Conservation (phyloP, 148 eudicot genomes). For the Pouteria glomerata region DNA sequence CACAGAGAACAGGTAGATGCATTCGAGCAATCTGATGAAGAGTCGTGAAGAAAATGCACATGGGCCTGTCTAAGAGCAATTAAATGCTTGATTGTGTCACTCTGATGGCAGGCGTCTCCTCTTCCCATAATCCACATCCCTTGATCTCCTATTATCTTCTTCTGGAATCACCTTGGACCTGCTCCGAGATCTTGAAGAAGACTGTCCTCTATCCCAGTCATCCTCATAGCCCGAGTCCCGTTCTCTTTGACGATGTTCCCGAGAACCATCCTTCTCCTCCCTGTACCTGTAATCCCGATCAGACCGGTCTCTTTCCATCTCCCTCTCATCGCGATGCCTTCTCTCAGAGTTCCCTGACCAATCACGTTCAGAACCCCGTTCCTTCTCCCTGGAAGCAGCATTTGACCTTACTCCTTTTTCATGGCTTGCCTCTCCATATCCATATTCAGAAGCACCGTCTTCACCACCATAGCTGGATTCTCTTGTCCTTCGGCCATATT, state of each 20-base stretch:
- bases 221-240: constrained; percentile 67
- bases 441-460: constrained; percentile 80
- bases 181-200: constrained; percentile 81
- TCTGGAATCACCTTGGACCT: constrained; percentile 66
- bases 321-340: constrained; percentile 74
- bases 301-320: constrained; percentile 63
- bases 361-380: constrained; percentile 64
- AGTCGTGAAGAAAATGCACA: constrained; percentile 1
- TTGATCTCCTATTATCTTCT: constrained; percentile 68
- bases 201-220: constrained; percentile 73
- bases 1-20: constrained; percentile 20
- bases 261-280: constrained; percentile 68
- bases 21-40: constrained; percentile 14
- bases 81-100: constrained; percentile 15
- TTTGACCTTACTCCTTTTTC: constrained; percentile 60
- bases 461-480: constrained; percentile 90
- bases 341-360: constrained; percentile 71
- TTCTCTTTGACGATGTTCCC: constrained; percentile 62
- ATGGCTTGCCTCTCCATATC: constrained; percentile 62
- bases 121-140: constrained; percentile 85
- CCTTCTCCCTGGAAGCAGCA: constrained; percentile 67
- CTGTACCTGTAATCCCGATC: constrained; percentile 59
- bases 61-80: constrained; percentile 3
- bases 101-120: constrained; percentile 82
- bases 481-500: constrained; percentile 62